Evolutionary conservation across 495 filamentous ascomycete genomes (phyloP).

Genomic region (Hyaloscypha finlandica): DNA sequence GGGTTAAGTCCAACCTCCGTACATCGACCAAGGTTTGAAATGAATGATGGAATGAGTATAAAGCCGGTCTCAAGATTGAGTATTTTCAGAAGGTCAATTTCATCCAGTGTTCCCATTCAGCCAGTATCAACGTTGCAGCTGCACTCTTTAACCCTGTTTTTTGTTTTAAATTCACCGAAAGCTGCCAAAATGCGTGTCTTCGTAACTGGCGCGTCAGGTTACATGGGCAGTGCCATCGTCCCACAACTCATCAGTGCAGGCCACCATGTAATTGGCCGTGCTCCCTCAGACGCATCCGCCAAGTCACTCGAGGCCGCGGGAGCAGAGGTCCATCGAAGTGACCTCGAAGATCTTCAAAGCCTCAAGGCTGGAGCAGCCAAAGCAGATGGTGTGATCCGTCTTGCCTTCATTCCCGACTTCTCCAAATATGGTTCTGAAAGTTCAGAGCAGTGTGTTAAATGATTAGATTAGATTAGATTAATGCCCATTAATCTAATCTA

Average conservation of each 20-base stretch:
- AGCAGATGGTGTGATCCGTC: constrained; percentile 47
- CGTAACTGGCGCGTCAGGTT: constrained; percentile 51
- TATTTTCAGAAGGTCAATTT: background rate
- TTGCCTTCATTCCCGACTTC: constrained; percentile 50
- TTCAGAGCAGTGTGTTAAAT: too few relatives aligned
- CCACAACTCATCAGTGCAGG: constrained; percentile 43
- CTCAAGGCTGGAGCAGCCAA: constrained; percentile 39
- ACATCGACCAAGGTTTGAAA: background rate
- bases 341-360: constrained; percentile 39
- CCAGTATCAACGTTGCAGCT: background rate
- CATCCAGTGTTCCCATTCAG: too few relatives aligned
- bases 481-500: too few relatives aligned
- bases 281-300: constrained; percentile 41
- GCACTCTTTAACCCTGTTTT: background rate
- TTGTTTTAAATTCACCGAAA: background rate
- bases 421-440: too few relatives aligned
- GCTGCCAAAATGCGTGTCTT: constrained; percentile 42
- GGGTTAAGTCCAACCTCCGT: background rate
- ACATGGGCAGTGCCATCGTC: constrained; percentile 45
- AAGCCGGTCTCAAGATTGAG: background rate
- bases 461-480: too few relatives aligned
- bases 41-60: background rate
- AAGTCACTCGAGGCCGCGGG: constrained; percentile 35
- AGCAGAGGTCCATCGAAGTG: constrained; percentile 39
- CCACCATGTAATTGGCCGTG: constrained; percentile 46